These are phyloP conservation scores for Betula pendula DNA, from an alignment of 306 rosid species.

Conservation along the genomic window DNA sequence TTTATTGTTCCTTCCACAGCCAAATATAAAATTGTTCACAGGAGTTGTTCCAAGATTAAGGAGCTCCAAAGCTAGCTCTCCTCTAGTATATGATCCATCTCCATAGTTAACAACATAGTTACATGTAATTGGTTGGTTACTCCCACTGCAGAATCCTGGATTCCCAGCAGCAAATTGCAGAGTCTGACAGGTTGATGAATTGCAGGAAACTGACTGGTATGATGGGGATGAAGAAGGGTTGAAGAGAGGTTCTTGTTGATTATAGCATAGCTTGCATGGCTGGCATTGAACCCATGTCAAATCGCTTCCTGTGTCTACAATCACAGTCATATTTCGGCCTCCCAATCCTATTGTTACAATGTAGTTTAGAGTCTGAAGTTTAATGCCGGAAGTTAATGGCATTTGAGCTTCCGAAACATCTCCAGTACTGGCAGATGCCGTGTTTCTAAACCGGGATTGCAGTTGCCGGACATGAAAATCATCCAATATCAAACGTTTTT, in stretches of 20 bases:
- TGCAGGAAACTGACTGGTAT: constrained; percentile 54
- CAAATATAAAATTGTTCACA: constrained; percentile 53
- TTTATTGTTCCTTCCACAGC: constrained; percentile 75
- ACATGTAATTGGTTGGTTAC: constrained; percentile 34
- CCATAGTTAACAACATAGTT: constrained; percentile 63
- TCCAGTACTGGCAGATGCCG: constrained; percentile 17
- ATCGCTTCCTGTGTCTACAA: constrained; percentile 92
- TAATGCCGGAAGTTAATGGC: constrained; percentile 66
- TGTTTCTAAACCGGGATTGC: constrained; percentile 38
- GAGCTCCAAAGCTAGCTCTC: constrained; percentile 56
- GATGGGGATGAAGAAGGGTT: constrained; percentile 63
- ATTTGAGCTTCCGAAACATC: constrained; percentile 55
- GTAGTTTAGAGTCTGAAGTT: constrained; percentile 68
- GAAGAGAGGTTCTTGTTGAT: constrained; percentile 71
- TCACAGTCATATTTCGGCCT: constrained; percentile 56
- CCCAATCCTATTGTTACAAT: constrained; percentile 67
- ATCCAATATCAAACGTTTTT: constrained; percentile 48
- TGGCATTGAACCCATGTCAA: constrained; percentile 84
- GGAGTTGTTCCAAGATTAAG: constrained; percentile 53
- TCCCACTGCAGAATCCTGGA: constrained; percentile 44
- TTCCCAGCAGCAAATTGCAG: constrained; percentile 50
- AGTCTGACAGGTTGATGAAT: constrained; percentile 56
- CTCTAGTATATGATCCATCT: constrained; percentile 70
- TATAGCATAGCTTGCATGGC: constrained; percentile 75
- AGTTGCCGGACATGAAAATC: constrained; percentile 50